phyloP scores from a whole-genome alignment of 2,329 filamentous ascomycete species.

The Alternaria burnsii region DNA sequence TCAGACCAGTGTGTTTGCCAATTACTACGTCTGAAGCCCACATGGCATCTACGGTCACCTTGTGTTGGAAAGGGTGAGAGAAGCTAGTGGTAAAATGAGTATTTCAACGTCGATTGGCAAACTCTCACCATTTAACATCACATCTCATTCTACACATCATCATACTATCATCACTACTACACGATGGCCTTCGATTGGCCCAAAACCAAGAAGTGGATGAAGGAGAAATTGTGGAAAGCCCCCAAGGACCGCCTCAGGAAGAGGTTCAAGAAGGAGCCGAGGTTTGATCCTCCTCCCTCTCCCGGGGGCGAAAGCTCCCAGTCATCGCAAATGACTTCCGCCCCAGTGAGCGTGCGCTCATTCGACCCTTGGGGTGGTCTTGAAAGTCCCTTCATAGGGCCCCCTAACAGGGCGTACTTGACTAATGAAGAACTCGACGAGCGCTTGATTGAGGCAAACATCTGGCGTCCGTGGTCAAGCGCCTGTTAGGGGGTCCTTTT shows the following conservation, averaged over 20 bases:
- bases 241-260: neutral
- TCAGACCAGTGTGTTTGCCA: neutral
- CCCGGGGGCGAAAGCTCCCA: too few species aligned
- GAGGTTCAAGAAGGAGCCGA: neutral
- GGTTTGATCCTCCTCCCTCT: too few species aligned
- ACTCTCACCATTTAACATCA: neutral
- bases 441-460: neutral
- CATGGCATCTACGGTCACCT: constrained; percentile 1
- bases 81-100: neutral
- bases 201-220: neutral
- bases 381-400: neutral
- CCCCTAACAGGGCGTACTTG: neutral
- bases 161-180: neutral
- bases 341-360: neutral
- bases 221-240: neutral
- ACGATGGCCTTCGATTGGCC: neutral
- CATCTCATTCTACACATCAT: neutral
- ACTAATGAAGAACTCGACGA: neutral
- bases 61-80: neutral
- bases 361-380: neutral
- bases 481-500: neutral
- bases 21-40: neutral
- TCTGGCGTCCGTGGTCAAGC: neutral
- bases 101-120: neutral
- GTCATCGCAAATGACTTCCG: too few species aligned